A percentile compares a stretch with the other conserved stretches of the same genome.
Conservation (phyloP, 164 flowering plant genomes). For the Berberis vulgaris region DNA sequence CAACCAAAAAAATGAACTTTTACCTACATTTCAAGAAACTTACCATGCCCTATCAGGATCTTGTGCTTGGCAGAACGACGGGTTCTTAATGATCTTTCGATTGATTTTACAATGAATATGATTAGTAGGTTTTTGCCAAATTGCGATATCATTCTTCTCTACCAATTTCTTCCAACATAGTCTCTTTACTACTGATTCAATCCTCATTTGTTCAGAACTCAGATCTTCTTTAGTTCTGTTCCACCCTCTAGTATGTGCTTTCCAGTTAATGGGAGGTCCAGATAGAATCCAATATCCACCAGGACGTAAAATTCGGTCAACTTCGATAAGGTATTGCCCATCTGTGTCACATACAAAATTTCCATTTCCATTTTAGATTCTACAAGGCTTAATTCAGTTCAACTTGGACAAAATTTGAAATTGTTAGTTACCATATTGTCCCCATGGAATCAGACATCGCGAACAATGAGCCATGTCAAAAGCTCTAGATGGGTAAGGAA, state of each 20-base stretch:
- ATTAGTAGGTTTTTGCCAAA: constrained; percentile 90
- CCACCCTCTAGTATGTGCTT: constrained; percentile 79
- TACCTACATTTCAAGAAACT: too few species aligned
- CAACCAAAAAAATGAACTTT: not conserved
- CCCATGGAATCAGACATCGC: constrained; percentile 96
- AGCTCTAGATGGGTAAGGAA: constrained; percentile 86
- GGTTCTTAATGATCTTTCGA: constrained; percentile 48
- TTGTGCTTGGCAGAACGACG: constrained; percentile 49
- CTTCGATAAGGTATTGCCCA: constrained; percentile 74
- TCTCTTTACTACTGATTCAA: constrained; percentile 58
- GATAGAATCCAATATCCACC: constrained; percentile 92
- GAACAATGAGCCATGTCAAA: constrained; percentile 98
- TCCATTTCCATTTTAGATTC: too few species aligned
- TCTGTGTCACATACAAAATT: constrained; percentile 32
- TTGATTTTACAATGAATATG: constrained; percentile 64
- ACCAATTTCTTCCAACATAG: constrained; percentile 83
- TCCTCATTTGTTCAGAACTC: constrained; percentile 39
- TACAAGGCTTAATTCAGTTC: too few species aligned
- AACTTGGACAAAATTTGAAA: not conserved
- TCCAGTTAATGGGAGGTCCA: constrained; percentile 91
- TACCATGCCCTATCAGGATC: constrained; percentile 84
- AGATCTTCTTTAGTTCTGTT: constrained; percentile 50
- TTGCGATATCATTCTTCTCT: constrained; percentile 63
- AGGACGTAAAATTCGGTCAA: constrained; percentile 76
- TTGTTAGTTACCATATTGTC: constrained; percentile 36